A percentile compares a stretch with the other conserved stretches of the same genome.
phyloP scores from a whole-genome alignment of 495 filamentous ascomycete genomes.

The Penicillium egyptiacum region DNA sequence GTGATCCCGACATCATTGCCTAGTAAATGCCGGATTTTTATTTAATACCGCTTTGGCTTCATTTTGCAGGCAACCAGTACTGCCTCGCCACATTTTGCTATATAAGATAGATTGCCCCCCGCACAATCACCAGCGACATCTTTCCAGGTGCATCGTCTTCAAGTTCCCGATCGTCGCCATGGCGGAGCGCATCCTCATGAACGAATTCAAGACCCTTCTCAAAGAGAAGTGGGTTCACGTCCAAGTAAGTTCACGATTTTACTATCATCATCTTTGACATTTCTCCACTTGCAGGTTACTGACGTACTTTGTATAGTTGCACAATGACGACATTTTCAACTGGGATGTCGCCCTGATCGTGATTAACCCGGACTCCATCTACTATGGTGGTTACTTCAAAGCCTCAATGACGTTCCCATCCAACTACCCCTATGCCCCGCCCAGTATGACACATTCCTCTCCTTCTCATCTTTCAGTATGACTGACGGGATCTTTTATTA shows the following conservation, averaged over 20 bases:
- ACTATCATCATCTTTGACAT: not conserved
- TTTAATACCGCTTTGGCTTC: not conserved
- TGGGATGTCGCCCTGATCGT: conserved; percentile 91
- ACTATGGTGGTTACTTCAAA: conserved; percentile 91
- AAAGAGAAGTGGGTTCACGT: conserved; percentile 94
- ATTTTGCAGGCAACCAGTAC: not conserved
- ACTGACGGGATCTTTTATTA: conserved; percentile 9
- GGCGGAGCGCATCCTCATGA: conserved; percentile 84
- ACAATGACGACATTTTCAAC: conserved; percentile 73
- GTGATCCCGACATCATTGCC: not conserved
- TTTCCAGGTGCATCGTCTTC: not conserved
- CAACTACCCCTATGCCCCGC: conserved; percentile 91
- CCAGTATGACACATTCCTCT: conserved; percentile 42
- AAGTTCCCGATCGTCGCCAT: conserved; percentile 26
- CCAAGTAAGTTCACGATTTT: conserved; percentile 53
- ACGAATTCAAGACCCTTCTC: conserved; percentile 77
- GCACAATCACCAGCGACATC: not conserved
- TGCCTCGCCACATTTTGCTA: not conserved
- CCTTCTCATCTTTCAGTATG: not conserved
- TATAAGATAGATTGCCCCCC: not conserved
- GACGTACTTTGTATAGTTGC: conserved; percentile 47
- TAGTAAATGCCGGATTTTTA: not conserved
- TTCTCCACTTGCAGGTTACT: not conserved
- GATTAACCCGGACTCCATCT: conserved; percentile 85
- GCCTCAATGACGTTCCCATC: conserved; percentile 82